Base-by-base conservation (phyloP, 2,329 filamentous ascomycete genomes). In the Ophiobolus disseminans region DNA sequence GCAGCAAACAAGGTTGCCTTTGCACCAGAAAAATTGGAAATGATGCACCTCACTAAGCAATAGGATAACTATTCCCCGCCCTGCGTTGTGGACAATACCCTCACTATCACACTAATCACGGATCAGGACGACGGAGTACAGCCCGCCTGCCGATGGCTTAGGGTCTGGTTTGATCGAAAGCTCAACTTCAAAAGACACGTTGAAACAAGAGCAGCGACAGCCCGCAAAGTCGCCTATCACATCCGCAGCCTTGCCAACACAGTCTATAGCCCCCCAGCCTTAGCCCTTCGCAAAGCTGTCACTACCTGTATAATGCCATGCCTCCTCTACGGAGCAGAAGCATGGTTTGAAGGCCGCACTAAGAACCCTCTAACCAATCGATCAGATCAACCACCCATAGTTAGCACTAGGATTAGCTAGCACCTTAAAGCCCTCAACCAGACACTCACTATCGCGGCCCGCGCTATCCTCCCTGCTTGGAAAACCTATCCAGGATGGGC, bases 21-120 rank as follows among this genome's bases (percentile, higher is more conserved):
- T 35, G 44, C 49, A 3, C 49, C 25, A 32, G 49, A 52, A 32
- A 52, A 52, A 32, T 36, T 38, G 34, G 50, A 53, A 31, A 48
- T 48, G 21, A 53, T 53, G 20, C 41, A 53, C 41, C 38, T 48
- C 13, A 53, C 50, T 11, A 40, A 38, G 9, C 37, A 53, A 21
- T 13, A 16, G 19, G 14, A 25, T 13, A 39, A 19, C 37, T 39
- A 46, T 37, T 13, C 48, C 5, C 42, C 34, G 23, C 8, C 11
- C 32, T 34, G 36, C 8, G 16, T 30, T 17, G 22, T 44, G 37
- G 36, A 41, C 22, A 34, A 45, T 13, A 26, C 23, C 32, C 38
- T 42, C 16, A 43, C 35, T 23, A 45, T 52, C 11, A 26, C 23
- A 26, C 25, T 2, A 45, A 17, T 38, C 39, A 28, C 30, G 20